phyloP scores from a whole-genome alignment of 257 asterid genomes.

The Sherardia arvensis region DNA sequence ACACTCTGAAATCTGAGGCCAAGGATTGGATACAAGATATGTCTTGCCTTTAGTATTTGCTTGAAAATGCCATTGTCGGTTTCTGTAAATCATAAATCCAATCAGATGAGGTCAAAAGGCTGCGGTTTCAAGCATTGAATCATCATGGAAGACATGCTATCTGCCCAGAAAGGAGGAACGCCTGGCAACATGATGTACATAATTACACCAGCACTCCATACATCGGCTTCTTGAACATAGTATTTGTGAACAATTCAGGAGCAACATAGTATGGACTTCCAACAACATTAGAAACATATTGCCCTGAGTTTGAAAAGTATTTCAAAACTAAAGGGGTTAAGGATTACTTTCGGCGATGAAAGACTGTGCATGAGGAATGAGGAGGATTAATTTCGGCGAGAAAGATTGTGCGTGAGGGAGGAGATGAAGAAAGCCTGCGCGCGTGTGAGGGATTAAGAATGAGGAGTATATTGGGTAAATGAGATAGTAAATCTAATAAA shows the following conservation, averaged over 20 bases:
- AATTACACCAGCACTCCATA: constrained; percentile 95
- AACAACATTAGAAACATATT: constrained; percentile 70
- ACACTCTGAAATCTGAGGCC: constrained; percentile 95
- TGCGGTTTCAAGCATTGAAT: neutral
- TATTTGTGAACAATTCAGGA: constrained; percentile 76
- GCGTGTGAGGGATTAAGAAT: no score
- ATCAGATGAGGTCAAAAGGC: neutral
- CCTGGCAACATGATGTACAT: constrained; percentile 69
- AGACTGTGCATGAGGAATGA: no score
- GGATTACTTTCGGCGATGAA: no score
- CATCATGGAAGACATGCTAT: constrained; percentile 20
- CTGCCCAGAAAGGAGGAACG: constrained; percentile 96
- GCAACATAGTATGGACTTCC: constrained; percentile 94
- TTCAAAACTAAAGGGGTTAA: no score
- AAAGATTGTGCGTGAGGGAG: no score
- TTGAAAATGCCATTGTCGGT: constrained; percentile 85
- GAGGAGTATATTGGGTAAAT: no score
- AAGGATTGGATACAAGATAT: constrained; percentile 79
- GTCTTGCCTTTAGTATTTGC: constrained; percentile 78
- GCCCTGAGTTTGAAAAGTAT: constrained; percentile 55
- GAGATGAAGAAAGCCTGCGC: no score
- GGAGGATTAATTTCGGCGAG: no score
- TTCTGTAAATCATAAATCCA: constrained; percentile 38
- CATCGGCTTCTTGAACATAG: constrained; percentile 77
- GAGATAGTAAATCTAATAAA: no score